phyloP scores from a whole-genome alignment of 495 filamentous ascomycete genomes.

The Letharia columbiana region DNA sequence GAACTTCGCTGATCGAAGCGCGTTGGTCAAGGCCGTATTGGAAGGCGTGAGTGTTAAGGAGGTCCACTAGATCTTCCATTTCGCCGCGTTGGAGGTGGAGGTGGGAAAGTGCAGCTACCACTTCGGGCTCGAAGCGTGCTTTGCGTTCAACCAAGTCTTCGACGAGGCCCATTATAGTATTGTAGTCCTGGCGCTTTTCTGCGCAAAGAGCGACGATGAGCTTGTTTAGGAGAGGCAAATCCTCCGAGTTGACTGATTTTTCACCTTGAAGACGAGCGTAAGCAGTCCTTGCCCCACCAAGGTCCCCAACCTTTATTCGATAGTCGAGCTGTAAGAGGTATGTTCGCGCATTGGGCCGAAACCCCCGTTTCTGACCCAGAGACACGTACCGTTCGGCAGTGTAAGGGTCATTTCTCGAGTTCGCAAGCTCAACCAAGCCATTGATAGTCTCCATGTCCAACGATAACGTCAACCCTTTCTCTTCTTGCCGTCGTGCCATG shows the following conservation, averaged over 20 bases:
- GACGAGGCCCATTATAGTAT: constrained; percentile 62
- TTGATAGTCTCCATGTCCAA: constrained; percentile 70
- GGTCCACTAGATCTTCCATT: constrained; percentile 63
- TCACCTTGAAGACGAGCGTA: constrained; percentile 53
- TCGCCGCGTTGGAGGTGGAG: constrained; percentile 66
- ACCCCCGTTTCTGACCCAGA: constrained; percentile 52
- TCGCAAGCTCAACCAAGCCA: constrained; percentile 62
- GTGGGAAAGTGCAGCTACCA: constrained; percentile 59
- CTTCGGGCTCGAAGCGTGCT: constrained; percentile 57
- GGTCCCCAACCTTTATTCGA: constrained; percentile 56
- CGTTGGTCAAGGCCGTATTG: constrained; percentile 59
- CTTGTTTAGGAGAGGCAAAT: constrained; percentile 59
- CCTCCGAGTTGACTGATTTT: constrained; percentile 43
- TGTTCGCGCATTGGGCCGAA: constrained; percentile 56
- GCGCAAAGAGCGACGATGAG: constrained; percentile 66
- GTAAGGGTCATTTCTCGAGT: constrained; percentile 57
- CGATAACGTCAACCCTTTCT: constrained; percentile 31
- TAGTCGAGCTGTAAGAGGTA: constrained; percentile 69
- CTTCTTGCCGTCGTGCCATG: constrained; percentile 42
- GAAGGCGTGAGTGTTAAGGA: constrained; percentile 59
- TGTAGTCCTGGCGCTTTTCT: constrained; percentile 45
- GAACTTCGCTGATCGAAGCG: constrained; percentile 47
- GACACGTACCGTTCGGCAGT: constrained; percentile 62
- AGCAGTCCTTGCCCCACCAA: constrained; percentile 54
- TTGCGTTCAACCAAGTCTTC: constrained; percentile 66